Percentiles rank a stretch among this genome's conserved stretches.
Conservation (phyloP, 108 stramenopile species). For the Nitzschia inconspicua region DNA sequence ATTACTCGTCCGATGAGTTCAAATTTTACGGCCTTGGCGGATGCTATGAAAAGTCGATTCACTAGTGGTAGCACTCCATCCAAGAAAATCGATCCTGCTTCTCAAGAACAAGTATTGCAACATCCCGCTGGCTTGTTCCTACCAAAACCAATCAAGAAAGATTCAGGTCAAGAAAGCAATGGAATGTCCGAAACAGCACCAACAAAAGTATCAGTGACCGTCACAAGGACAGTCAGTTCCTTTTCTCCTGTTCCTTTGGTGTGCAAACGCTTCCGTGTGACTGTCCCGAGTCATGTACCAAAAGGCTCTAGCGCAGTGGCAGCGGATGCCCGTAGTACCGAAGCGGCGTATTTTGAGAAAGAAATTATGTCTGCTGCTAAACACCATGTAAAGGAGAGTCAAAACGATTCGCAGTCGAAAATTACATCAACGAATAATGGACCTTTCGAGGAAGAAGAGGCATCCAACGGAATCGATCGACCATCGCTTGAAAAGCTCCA, state of each 20-base stretch:
- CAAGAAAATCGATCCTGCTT: background rate
- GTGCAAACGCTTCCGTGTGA: conserved; percentile 54
- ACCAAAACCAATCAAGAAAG: conserved; percentile 12
- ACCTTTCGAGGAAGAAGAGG: background rate
- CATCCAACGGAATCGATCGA: conserved; percentile 2
- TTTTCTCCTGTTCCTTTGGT: conserved; percentile 43
- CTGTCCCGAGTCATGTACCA: conserved; percentile 14
- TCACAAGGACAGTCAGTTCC: conserved; percentile 17
- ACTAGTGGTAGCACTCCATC: conserved; percentile 5
- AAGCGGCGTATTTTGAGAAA: conserved; percentile 42
- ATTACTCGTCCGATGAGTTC: conserved; percentile 23
- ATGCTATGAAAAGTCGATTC: conserved; percentile 50
- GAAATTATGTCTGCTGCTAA: conserved; percentile 30
- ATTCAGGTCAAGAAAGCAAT: background rate
- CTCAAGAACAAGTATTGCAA: background rate
- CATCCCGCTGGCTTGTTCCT: conserved; percentile 17
- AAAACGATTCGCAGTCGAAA: background rate
- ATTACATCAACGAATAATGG: background rate
- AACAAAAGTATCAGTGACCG: background rate
- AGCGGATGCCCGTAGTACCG: background rate
- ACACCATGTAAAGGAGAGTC: background rate
- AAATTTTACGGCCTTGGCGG: conserved; percentile 34
- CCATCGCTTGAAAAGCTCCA: conserved; percentile 40
- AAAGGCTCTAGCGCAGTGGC: background rate
- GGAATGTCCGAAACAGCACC: background rate